Evolutionary conservation across 2,329 filamentous ascomycete species (phyloP), one percentile per base, ranked within the genome.

Genomic region (Didymella glomerata): DNA sequence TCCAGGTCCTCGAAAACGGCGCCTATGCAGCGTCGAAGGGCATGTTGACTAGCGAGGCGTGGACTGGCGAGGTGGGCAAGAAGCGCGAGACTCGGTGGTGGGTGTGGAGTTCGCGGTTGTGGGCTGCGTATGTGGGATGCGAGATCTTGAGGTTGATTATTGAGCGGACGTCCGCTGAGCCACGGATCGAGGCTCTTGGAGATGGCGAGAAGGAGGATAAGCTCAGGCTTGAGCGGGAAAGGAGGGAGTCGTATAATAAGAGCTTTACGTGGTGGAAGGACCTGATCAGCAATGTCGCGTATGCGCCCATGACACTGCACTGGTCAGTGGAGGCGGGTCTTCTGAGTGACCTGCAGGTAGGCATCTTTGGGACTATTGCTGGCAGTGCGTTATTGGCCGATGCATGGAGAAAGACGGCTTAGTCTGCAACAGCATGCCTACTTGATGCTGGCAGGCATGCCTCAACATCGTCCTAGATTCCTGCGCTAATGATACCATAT

Each of bases 1-100:
- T 90, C 80, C 93, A 97, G 78, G 79, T 86, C 1, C 83, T 94
- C 40, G 95, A 99, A 81, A 97, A 97, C 78, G 84, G 85, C 38
- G 90, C 90, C 16, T 96, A 90, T 80, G 84, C 98, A 36, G 84
- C 88, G 3, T 82, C 83, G 60, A 93, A 93, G 76, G 88, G 89
- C 20, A 85, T 96, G 3, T 73, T 97, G 28, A 72, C 70, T 13
- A 61, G 55, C 16, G 61, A 53, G 49, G 82, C 79, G 16, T 83
- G 86, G 78, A 77, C 78, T 6, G 81, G 83, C 14, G 82, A 84
- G 47, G 65, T 61, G 9, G 77, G 78, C 0, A 73, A 76, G 51
- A 68, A 55, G 30, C 84, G 84, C 47, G 84, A 90, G 74, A 83
- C 76, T 27, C 82, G 80, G 65, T 88, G 89, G 73, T 89, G 85